Base-by-base conservation (phyloP, 1,284 basidiomycete species). In the Papiliotrema nemorosa region DNA sequence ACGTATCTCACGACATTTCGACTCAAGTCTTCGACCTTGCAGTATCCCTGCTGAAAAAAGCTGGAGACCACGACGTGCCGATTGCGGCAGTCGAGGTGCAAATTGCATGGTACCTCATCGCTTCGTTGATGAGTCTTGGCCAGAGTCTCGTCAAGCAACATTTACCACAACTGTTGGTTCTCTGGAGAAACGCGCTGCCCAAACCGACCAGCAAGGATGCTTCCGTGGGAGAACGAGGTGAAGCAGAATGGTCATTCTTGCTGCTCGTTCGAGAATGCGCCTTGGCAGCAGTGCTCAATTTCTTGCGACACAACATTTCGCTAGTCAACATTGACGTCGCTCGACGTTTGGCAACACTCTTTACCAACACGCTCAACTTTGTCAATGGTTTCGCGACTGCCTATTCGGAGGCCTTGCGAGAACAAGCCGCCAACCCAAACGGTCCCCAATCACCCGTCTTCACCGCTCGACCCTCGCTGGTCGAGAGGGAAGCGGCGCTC, bases 111-210 rank as follows among this genome's bases (percentile, higher is more conserved):
- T 90, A 86, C 14, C 78, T 90, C 34, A 88, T 98, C 50, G 86
- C 88, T 0, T 85, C 90, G 0, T 78, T 98, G 44, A 92, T 97
- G 87, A 82, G 87, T 3, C 84, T 97, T 3, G 94, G 94, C 0
- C 90, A 90, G 5, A 87, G 90, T 61, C 97, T 97, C 63, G 90
- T 97, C 44, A 84, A 90, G 29, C 83, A 88, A 0, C 92, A 97
- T 71, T 80, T 97, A 1, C 86, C 91, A 0, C 92, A 97, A 64
- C 79, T 98, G 6, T 81, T 98, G 24, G 88, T 94, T 0, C 81
- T 98, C 2, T 98, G 96, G 96, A 80, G 94, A 31, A 98, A 98
- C 63, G 92, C 96, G 2, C 79, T 98, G 0, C 91, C 94, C 1
- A 97, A 97, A 73, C 87, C 90, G 0, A 90, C 90, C 0, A 86